phyloP scores from a whole-genome alignment of 495 filamentous ascomycete genomes.

The Paragyromitra xinjiangensis region DNA sequence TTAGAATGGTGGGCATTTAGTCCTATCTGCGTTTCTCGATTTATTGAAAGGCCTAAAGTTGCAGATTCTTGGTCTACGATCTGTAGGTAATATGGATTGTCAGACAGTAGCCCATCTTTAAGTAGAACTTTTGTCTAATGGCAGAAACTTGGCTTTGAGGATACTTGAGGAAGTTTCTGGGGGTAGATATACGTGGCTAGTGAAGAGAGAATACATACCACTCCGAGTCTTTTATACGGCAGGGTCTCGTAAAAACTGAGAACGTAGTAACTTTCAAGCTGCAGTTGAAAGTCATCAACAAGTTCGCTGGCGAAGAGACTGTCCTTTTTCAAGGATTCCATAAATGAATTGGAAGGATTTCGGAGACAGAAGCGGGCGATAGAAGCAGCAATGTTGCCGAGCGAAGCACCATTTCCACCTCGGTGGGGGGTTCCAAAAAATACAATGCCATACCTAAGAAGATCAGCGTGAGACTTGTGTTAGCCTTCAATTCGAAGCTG shows the following conservation, averaged over 20 bases:
- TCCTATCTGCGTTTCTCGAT: constrained; percentile 5
- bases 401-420: constrained; percentile 10
- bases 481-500: not conserved
- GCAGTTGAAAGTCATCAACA: not conserved
- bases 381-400: not conserved
- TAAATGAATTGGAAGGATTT: not conserved
- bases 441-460: constrained; percentile 1
- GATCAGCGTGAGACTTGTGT: not conserved
- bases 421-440: constrained; percentile 23
- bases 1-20: constrained; percentile 2
- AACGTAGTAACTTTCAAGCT: constrained; percentile 2
- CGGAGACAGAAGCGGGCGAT: constrained; percentile 9
- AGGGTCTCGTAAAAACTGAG: constrained; percentile 21
- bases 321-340: constrained; percentile 11
- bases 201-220: not conserved
- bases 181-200: not conserved
- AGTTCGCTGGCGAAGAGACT: constrained; percentile 7
- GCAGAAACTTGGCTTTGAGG: not conserved
- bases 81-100: not conserved
- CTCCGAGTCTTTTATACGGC: not conserved
- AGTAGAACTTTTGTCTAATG: not conserved
- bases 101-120: not conserved
- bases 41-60: constrained; percentile 2
- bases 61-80: constrained; percentile 4
- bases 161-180: not conserved